Base-by-base conservation (phyloP, 2,329 filamentous ascomycete genomes). In the Ascomycota sp. region DNA sequence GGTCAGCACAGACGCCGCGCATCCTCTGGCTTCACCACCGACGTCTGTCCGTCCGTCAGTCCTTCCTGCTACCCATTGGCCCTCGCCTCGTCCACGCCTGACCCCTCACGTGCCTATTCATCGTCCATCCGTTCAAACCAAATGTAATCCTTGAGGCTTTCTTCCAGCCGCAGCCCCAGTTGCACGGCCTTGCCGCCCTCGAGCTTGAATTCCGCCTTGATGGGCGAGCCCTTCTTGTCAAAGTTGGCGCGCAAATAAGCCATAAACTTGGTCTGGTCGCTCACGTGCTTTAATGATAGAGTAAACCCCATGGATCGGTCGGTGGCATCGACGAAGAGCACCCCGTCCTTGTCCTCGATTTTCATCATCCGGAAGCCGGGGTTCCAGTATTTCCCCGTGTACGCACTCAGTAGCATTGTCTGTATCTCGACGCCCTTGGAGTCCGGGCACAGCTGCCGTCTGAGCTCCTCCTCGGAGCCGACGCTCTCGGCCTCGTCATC, bases 221-320 rank as follows among this genome's bases (percentile, higher is more conserved):
- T 10, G 7, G 24, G 27, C 5, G 13, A 22, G 6, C 20, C 28
- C 13, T 32, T 23, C 2, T 20, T 23, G 13, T 28, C 24, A 15
- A 31, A 31, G 4, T n/a, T 15, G 11, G 31, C 27, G n/a, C 30
- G 20, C 26, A 34, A 8, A 10, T 28, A 29, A 7, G 23, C 33
- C 10, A 32, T 28, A 12, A 28, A 35, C 30, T 32, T 35, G 12
- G 30, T 41, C 23, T 43, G 39, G 8, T 38, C 35, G 0, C 27
- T 22, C 1, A 36, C 25, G 7, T 44, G 42, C 0, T 37, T 20
- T 23, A 49, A 39, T 0, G 25, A 32, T 0, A 44, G 30, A 0
- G 37, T 47, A 20, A 46, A 46, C 2, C 38, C 44, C 29, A 44
- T 35, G 0, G 46, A 46, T 2, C 44, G 40, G 20, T 47, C 44